Evolutionary conservation across 2,329 filamentous ascomycete genomes (phyloP).

Genomic region (Fusarium sp.): DNA sequence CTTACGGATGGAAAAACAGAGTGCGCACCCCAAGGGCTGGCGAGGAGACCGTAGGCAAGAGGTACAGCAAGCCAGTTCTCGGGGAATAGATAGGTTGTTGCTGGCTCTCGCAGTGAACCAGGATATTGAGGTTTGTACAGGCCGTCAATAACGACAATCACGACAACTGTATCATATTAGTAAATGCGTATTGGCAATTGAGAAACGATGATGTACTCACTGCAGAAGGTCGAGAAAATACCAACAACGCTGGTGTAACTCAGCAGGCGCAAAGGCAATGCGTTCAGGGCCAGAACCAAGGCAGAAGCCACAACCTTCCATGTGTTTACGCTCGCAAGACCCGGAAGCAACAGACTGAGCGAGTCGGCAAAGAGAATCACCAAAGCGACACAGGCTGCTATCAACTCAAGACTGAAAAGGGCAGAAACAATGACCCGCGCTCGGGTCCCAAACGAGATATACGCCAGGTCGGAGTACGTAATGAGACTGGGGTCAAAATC

Average conservation of each 20-base stretch:
- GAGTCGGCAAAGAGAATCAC: slow-evolving; percentile 95
- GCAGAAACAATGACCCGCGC: slow-evolving; percentile 85
- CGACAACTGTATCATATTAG: slow-evolving; percentile 68
- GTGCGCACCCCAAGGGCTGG: slow-evolving; percentile 75
- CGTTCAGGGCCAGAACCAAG: slow-evolving; percentile 82
- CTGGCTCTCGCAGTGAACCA: slow-evolving; percentile 84
- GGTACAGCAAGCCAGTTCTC: slow-evolving; percentile 87
- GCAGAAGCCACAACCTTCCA: slow-evolving; percentile 90
- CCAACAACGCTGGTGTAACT: slow-evolving; percentile 93
- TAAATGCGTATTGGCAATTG: neutral
- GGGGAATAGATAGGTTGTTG: slow-evolving; percentile 82
- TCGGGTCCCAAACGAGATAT: slow-evolving; percentile 84
- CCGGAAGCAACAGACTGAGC: slow-evolving; percentile 79
- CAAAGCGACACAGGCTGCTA: slow-evolving; percentile 88
- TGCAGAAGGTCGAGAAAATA: slow-evolving; percentile 89
- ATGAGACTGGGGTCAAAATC: slow-evolving; percentile 86
- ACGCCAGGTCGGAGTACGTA: slow-evolving; percentile 94
- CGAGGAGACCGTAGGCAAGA: slow-evolving; percentile 87
- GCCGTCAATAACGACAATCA: slow-evolving; percentile 86
- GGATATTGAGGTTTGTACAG: slow-evolving; percentile 80
- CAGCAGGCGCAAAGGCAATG: slow-evolving; percentile 82
- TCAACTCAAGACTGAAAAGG: slow-evolving; percentile 86
- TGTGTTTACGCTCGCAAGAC: slow-evolving; percentile 67
- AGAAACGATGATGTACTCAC: slow-evolving; percentile 62
- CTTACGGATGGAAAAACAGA: slow-evolving; percentile 80